Evolutionary conservation across 2,329 filamentous ascomycete species (phyloP).

Genomic region (Colletotrichum caudatum): DNA sequence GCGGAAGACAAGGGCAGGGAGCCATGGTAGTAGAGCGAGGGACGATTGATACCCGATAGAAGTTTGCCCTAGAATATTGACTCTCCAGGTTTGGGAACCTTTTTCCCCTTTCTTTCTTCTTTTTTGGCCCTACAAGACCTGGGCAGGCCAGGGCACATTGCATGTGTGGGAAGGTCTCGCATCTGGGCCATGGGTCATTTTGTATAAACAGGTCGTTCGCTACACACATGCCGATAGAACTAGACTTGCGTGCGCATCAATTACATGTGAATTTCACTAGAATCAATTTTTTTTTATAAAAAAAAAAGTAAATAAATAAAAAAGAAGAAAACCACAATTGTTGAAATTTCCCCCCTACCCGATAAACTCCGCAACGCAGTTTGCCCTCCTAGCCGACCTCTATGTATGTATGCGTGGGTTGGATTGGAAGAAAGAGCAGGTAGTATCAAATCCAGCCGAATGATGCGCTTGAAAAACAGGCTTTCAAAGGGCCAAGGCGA

Average conservation of each 20-base stretch:
- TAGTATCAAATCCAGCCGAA: background rate
- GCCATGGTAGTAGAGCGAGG: background rate
- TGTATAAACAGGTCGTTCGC: background rate
- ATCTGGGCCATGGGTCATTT: background rate
- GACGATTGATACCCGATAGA: background rate
- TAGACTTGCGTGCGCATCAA: slow-evolving; percentile 2
- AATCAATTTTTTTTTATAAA: background rate
- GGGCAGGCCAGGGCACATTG: background rate
- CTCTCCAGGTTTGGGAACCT: background rate
- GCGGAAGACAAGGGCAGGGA: background rate
- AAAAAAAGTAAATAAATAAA: no score
- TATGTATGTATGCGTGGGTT: background rate
- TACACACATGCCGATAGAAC: background rate
- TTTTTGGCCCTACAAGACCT: background rate
- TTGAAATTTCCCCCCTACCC: background rate
- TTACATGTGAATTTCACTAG: background rate
- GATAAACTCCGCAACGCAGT: slow-evolving; percentile 7
- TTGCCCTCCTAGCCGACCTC: background rate
- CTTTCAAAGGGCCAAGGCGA: slow-evolving; percentile 50
- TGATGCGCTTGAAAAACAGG: background rate
- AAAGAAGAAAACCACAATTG: background rate
- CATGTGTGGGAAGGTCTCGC: background rate
- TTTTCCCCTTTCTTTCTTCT: no score
- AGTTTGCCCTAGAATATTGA: background rate
- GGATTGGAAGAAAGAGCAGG: background rate